These are phyloP conservation scores for Dactylellina cionopaga DNA, from an alignment of 2,329 filamentous ascomycete genomes.

Conservation along the genomic window DNA sequence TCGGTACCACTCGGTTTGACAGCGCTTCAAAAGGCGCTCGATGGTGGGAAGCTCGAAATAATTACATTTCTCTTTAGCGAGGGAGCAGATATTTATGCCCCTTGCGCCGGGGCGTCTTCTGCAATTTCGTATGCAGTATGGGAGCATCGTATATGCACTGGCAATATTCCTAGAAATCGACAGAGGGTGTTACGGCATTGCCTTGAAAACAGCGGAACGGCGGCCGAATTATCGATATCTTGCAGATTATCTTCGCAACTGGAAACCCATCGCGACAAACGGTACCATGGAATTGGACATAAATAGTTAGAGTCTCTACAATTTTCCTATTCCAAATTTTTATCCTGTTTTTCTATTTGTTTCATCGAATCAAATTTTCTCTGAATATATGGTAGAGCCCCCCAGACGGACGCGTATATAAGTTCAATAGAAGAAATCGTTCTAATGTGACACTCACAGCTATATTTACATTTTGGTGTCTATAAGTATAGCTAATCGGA, in stretches of 20 bases:
- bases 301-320: no score
- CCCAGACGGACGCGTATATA: no score
- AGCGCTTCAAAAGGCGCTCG: neutral
- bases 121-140: conserved; percentile 4
- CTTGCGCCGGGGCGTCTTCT: neutral
- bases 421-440: no score
- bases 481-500: no score
- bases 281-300: no score
- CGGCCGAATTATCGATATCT: neutral
- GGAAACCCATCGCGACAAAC: no score
- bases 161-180: conserved; percentile 7
- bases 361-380: no score
- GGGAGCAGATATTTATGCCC: neutral
- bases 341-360: no score
- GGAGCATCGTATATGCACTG: neutral
- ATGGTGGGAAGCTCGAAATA: neutral
- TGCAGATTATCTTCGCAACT: conserved; percentile 2
- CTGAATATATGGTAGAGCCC: no score
- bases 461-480: no score
- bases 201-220: neutral
- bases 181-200: neutral
- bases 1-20: neutral
- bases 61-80: neutral
- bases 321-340: no score
- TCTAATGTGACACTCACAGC: no score